Evolutionary conservation across 106 monocot genomes (phyloP), one percentile per base, ranked within the genome.

Genomic region (Dioscorea zingiberensis): DNA sequence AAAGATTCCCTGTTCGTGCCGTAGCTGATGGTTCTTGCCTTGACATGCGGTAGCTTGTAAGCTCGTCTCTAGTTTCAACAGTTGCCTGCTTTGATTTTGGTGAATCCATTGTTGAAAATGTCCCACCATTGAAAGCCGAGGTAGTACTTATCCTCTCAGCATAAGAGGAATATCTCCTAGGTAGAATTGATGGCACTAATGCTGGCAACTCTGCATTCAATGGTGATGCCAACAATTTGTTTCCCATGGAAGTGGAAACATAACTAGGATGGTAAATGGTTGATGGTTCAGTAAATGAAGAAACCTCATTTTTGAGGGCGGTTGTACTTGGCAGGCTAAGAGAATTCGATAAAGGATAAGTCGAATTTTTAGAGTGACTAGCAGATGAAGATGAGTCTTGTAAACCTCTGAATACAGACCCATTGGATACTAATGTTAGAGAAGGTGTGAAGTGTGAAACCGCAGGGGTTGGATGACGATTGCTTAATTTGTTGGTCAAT

Each of bases 21-120:
- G 67, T 13, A 63, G 66, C 62, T 63, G 83, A 58, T 59, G 73
- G 56, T 25, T 85, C 82, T 29, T 87, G 87, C 71, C 76, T 91
- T 24, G 72, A 74, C 25, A 85, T 19, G 45, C 79, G 27, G 59
- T 7, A 84, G 69, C 53, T 76, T 44, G 74, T 58, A 54, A 91
- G 60, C 21, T 85, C 87, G 65, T 90, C 94, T 65, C 84, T 80
- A 23, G 87, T 85, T 81, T 88, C 85, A 13, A 58, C 73, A 30
- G 85, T 83, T 16, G 78, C 81, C 78, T 91, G 87, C 81, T 95
- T 95, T 59, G 72, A 68, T 79, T 91, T 95, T 26, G 95, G 91
- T 57, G 91, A 88, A 66, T 73, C 58, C 10, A 38, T 38, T 38
- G 38, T 38, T 38, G 38, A 38, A 23, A 67, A 12, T 63, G 76